Evolutionary conservation across 2,329 filamentous ascomycete species (phyloP), one percentile per base, ranked within the genome.

Genomic region (Ophiocordyceps camponoti-saundersi): DNA sequence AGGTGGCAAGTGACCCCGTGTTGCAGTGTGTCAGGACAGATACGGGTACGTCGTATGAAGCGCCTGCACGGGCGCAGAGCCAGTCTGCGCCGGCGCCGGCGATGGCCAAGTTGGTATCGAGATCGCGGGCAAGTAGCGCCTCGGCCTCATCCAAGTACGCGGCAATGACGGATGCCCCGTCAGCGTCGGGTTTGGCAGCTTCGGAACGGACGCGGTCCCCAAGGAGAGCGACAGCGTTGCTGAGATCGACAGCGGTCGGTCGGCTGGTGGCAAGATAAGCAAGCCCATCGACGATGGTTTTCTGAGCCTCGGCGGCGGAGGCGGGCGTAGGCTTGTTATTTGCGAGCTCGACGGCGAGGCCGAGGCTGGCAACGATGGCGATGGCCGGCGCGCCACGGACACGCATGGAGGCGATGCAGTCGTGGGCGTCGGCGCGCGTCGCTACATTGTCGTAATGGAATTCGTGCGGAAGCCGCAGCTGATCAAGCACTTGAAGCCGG

Each of bases 11-110:
- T 20, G 90, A 95, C 26, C 92, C 92, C 21, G 92, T 98, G 64
- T 98, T 98, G 72, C 92, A 98, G 65, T 98, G 93, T 12, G 92
- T 98, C 53, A 98, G 67, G 42, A 98, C 82, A n/a, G 85, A 86
- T 44, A 95, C 55, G 47, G 61, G 53, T 60, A 70, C 57, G 52
- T 72, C 61, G 52, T 65, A 44, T 40, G 71, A 60, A 59, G 72
- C 63, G 53, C 64, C 61, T 20, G 64, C 68, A 57, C 85, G 77
- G 40, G 72, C 66, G 48, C 78, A 65, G 32, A 98, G 80, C 85
- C 92, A 98, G 52, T 80, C 72, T 0, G 88, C 85, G 39, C 92
- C 92, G 60, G 84, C 71, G 49, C 79, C 72, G 45, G 92, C 92
- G 60, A 98, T 96, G 23, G 76, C 75, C 52, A 85, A 73, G 62